Base-by-base conservation (phyloP, 208 protist genomes). In the Trypanosoma boissoni region DNA sequence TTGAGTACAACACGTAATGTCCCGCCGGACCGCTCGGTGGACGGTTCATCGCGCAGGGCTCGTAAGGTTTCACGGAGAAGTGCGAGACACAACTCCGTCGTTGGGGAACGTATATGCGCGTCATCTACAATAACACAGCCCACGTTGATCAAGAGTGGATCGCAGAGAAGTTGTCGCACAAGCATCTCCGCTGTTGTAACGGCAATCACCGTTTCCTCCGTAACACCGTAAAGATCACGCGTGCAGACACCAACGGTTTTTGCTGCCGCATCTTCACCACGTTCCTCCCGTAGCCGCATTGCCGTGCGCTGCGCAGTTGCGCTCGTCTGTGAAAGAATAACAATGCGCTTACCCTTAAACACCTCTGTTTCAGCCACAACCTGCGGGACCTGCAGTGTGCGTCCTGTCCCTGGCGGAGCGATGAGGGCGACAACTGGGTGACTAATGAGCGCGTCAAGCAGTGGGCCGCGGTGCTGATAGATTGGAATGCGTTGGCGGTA, bases 151-250 rank as follows among this genome's bases (percentile, higher is more conserved):
- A 96, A 59, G n/a, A 76, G 51, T 6, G 89, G 84, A 54, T 96
- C 89, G 51, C 81, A 89, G 4, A 89, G 54, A 20, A 96, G 78
- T 70, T 92, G 85, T 5, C 84, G 80, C 42, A 90, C 44, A 34
- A 96, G 66, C 73, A 92, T 83, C 31, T 92, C 83, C 0, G 86
- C 72, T 23, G 86, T 94, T 1, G 84, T 92, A 1, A 95, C 86
- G 9, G 88, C 64, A 58, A 92, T 78, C 14, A 59, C 49, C 3
- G 81, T 89, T 52, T 78, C 77, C 32, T 75, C 57, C 20, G 49
- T 69, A 5, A 79, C 79, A 24, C 84, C 84, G 49, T 74, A 66
- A 28, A 68, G 60, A 1, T 63, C 55, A 18, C 14, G 78, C 69
- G 21, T 83, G 54, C 46, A 77, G 73, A 65, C 50, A 28, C 68